Percentiles rank a stretch among this genome's conserved stretches.
Evolutionary conservation across 192 early-diverging fungal species (phyloP).

Genomic region (Funneliformis geosporum): DNA sequence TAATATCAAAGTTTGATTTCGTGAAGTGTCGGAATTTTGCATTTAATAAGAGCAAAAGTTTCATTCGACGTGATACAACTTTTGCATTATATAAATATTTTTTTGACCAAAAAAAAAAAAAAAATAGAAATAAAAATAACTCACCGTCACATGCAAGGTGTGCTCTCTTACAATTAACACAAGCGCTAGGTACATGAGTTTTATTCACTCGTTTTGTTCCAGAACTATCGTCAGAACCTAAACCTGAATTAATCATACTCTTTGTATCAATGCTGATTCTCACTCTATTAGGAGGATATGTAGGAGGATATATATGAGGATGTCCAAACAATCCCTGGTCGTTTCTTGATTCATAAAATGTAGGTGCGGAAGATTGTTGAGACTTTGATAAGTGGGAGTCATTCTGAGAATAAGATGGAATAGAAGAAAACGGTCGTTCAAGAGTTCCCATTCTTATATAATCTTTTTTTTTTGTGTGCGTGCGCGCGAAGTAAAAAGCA

Average conservation of each 20-base stretch:
- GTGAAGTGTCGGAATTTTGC: too few species aligned
- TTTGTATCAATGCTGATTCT: background rate
- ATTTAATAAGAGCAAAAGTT: too few species aligned
- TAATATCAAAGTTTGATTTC: too few species aligned
- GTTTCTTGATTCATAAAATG: background rate
- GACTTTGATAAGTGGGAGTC: background rate
- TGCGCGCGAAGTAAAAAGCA: background rate
- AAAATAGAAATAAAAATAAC: conserved; percentile 30
- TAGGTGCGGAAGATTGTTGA: background rate
- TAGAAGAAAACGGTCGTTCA: background rate
- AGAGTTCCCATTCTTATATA: background rate
- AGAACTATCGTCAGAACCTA: background rate
- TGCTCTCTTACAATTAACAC: conserved; percentile 84
- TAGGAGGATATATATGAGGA: background rate
- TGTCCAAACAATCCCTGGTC: background rate
- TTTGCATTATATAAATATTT: conserved; percentile 23
- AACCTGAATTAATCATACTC: background rate
- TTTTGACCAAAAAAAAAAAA: conserved; percentile 22
- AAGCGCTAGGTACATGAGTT: conserved; percentile 85
- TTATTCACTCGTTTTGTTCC: conserved; percentile 53
- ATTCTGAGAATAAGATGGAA: background rate
- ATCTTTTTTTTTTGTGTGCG: background rate
- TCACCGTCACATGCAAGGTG: conserved; percentile 88
- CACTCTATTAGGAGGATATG: background rate
- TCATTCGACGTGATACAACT: background rate